Evolutionary conservation across 805 yeast genomes (phyloP), one percentile per base, ranked within the genome.

Genomic region (Isabelozyma gotoi): DNA sequence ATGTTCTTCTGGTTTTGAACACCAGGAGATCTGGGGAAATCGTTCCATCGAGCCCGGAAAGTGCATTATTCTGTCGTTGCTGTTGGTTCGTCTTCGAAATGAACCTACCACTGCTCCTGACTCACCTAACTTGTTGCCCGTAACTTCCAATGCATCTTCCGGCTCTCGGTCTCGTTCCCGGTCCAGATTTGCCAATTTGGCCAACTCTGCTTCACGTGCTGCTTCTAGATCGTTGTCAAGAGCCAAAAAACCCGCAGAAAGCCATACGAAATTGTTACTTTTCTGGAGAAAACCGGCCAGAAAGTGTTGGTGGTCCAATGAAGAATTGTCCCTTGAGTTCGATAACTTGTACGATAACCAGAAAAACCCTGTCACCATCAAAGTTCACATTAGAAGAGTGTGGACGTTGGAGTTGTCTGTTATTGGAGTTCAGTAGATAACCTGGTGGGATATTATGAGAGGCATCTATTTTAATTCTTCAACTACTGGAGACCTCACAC

Each of bases 261-360:
- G 62, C 51, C 71, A 68, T 37, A 67, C 71, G 4, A 94, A 94
- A 63, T 74, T 94, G 40, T 72, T 94, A 31, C 68, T 94, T 41
- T 94, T 94, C 60, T 94, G 99, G 98, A 78, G 96, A 49, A 94
- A 94, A 60, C 99, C 99, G 1, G 99, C 99, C 2, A 78, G 98
- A 59, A 94, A 94, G 61, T 94, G 99, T 68, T 94, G 99, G 99
- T 94, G 99, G 99, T 77, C 88, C 5, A 80, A 82, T 59, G 79
- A 81, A 36, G 82, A 80, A 6, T 61, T 80, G 17, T 65, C 65
- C 29, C 50, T 77, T 4, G 47, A 59, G 52, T 55, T 50, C 18
- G 58, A 50, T 37, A 61, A 58, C 33, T 35, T 54, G 11, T 45
- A 53, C 40, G 34, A 40, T 7, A 38, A 33, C 19, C 34, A 41